These are phyloP conservation scores for Termitomyces sp. DNA, from an alignment of 768 basidiomycete species.

Conservation along the genomic window DNA sequence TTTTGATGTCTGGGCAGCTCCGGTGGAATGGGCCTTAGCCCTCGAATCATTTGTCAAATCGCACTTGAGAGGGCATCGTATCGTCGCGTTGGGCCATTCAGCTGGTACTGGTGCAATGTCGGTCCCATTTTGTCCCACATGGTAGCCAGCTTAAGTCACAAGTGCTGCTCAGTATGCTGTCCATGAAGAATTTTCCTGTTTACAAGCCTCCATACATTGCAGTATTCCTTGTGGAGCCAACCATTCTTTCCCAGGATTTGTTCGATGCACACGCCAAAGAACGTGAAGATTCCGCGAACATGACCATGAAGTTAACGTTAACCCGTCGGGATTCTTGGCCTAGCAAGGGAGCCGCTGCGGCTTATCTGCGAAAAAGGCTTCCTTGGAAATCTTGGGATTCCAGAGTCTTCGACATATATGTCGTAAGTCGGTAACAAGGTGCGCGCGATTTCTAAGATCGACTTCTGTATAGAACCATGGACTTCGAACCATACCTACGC, in stretches of 20 bases:
- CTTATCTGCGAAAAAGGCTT: conserved; percentile 18
- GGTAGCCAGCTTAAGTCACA: not conserved
- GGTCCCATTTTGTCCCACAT: conserved; percentile 4
- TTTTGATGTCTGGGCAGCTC: conserved; percentile 11
- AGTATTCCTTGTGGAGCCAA: conserved; percentile 30
- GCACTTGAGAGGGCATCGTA: conserved; percentile 16
- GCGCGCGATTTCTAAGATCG: not conserved
- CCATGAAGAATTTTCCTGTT: conserved; percentile 12
- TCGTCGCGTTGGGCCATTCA: conserved; percentile 30
- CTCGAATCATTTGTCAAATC: conserved; percentile 12
- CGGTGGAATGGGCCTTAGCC: conserved; percentile 20
- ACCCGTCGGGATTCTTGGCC: conserved; percentile 24
- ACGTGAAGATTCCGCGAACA: conserved; percentile 11
- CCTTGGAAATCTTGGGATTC: conserved; percentile 29
- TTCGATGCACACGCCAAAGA: conserved; percentile 18
- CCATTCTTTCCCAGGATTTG: conserved; percentile 22
- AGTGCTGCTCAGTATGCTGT: conserved; percentile 11
- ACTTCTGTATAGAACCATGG: conserved; percentile 13
- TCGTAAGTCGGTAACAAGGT: conserved; percentile 15
- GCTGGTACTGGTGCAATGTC: conserved; percentile 28
- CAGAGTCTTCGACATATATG: conserved; percentile 22
- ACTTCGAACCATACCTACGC: conserved; percentile 1
- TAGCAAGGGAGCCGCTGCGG: conserved; percentile 21
- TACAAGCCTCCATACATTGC: conserved; percentile 18
- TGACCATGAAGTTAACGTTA: conserved; percentile 16